Evolutionary conservation across 768 basidiomycete genomes (phyloP).

Genomic region (Suillus fuscotomentosus): DNA sequence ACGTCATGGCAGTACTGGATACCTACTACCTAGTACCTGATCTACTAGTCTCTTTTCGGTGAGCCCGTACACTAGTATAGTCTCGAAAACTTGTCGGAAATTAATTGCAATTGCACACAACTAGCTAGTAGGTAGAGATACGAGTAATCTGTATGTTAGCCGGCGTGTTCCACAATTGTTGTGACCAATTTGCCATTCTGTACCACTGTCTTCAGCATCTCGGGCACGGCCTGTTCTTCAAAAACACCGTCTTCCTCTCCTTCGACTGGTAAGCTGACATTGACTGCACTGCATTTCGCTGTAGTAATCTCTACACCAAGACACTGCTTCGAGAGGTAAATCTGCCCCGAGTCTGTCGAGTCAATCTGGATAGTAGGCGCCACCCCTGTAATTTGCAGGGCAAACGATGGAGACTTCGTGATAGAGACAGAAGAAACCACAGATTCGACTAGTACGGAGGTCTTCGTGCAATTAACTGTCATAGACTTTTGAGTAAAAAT

Average conservation of each 20-base stretch:
- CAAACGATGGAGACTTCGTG: constrained; percentile 91
- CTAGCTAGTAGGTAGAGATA: neutral
- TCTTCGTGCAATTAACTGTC: constrained; percentile 85
- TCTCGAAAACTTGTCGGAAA: neutral
- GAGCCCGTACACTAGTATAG: neutral
- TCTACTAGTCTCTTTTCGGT: neutral
- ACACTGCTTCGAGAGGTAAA: constrained; percentile 86
- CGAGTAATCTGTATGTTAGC: constrained; percentile 31
- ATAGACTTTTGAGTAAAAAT: constrained; percentile 1
- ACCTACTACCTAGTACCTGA: no score
- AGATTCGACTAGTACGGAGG: constrained; percentile 84
- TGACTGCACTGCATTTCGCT: constrained; percentile 91
- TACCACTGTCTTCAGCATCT: constrained; percentile 90
- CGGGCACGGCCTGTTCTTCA: constrained; percentile 85
- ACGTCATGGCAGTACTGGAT: neutral
- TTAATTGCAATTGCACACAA: neutral
- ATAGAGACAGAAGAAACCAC: constrained; percentile 90
- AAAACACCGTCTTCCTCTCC: constrained; percentile 93
- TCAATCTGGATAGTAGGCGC: constrained; percentile 94
- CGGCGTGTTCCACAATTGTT: constrained; percentile 82
- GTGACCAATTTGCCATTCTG: constrained; percentile 84
- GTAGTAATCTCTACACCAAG: constrained; percentile 86
- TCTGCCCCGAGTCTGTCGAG: constrained; percentile 91
- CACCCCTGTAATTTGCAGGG: constrained; percentile 84
- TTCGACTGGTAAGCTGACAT: constrained; percentile 81